Evolutionary conservation across 2,329 filamentous ascomycete species (phyloP).

Genomic region (Phialophora verrucosa): DNA sequence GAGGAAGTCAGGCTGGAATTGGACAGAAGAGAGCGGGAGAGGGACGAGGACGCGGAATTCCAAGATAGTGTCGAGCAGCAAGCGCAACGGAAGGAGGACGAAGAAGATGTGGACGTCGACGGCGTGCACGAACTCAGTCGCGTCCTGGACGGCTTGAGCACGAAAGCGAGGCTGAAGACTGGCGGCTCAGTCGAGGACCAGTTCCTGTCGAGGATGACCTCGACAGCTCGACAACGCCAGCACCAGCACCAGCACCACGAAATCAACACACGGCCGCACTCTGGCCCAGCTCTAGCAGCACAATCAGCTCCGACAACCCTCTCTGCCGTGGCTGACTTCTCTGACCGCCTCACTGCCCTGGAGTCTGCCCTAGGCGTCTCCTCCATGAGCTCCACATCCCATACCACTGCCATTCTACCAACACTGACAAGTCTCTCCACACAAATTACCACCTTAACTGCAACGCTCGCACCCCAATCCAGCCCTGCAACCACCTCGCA

Average conservation of each 20-base stretch:
- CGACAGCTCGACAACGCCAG: constrained; percentile 11
- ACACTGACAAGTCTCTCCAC: constrained; percentile 80
- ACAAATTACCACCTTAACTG: constrained; percentile 75
- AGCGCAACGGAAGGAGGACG: constrained; percentile 47
- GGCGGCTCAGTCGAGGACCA: constrained; percentile 31
- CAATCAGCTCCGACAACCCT: constrained; percentile 60
- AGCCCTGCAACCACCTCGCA: constrained; percentile 25
- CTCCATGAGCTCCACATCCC: constrained; percentile 63
- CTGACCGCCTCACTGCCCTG: constrained; percentile 75
- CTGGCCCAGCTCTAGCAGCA: not conserved
- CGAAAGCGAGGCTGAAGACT: constrained; percentile 24
- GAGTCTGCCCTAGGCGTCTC: constrained; percentile 83
- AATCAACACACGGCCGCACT: constrained; percentile 1
- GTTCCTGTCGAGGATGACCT: constrained; percentile 31
- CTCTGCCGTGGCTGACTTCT: constrained; percentile 84
- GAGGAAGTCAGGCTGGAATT: constrained; percentile 69
- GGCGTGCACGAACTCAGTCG: constrained; percentile 72
- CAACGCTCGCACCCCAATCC: constrained; percentile 47
- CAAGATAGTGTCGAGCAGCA: constrained; percentile 46
- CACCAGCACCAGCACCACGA: not conserved
- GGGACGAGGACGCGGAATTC: constrained; percentile 49
- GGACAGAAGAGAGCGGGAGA: constrained; percentile 56
- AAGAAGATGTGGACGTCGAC: constrained; percentile 54
- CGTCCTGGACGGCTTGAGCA: constrained; percentile 61
- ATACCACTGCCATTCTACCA: constrained; percentile 71